Base-by-base conservation (phyloP, 192 early-diverging fungal species). In the Neocallimastix lanati region DNA sequence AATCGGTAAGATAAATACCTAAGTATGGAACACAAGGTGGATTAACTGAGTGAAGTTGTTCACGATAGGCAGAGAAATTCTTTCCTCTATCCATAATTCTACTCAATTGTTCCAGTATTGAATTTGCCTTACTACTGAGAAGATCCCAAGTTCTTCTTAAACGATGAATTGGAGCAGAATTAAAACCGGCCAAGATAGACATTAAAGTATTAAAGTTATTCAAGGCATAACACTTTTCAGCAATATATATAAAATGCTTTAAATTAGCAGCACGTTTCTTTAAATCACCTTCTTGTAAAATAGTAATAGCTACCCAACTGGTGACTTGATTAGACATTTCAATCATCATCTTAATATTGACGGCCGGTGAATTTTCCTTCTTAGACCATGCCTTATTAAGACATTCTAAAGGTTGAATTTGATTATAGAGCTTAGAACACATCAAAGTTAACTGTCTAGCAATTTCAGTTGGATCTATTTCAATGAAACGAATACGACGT, bases 151-250 rank as follows among this genome's bases (percentile, higher is more conserved):
- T 97, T 35, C 94, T 89, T 14, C 90, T 93, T 40, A 98, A 85
- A 28, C 98, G 92, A 84, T 93, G 92, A 76, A 99, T 89, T 4
- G 95, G 91, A 2, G 94, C 93, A 11, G 93, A 93, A 40, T 94
- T 92, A 81, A 99, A 91, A 13, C 93, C 95, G 37, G 95, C 94
- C 12, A 96, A 88, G 29, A 98, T 92, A 9, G 95, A 91, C 86
- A 94, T 94, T 67, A 96, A 88, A 18, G 94, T 93, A 83, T 95
- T 96, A 82, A 94, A 99, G 88, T 98, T 99, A 85, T 99, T 96
- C 15, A 98, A 83, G 29, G 84, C 80, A 29, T 92, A 91, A 87
- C 95, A 94, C 83, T 88, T 83, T 86, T 83, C 84, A 4, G 81
- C 86, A 81, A 98, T 89, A n/a, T 88, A 85, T 30, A 98, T 93